Evolutionary conservation across 169 alveolate species (phyloP).

Genomic region (Plasmodium billcollinsi): DNA sequence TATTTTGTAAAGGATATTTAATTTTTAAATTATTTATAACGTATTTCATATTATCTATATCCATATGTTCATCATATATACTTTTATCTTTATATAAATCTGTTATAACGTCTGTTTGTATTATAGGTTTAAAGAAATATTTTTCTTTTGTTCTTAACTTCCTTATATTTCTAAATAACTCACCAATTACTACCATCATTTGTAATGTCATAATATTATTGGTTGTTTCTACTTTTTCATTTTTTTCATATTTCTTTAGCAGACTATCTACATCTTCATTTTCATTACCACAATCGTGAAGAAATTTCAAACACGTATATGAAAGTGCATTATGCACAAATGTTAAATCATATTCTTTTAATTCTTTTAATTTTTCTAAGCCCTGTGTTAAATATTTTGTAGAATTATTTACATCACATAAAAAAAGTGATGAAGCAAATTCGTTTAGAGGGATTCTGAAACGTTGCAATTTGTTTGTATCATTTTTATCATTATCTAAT

Average conservation of each 20-base stretch:
- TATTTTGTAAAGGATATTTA: slow-evolving; percentile 49
- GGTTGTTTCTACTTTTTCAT: slow-evolving; percentile 72
- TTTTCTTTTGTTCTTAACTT: slow-evolving; percentile 55
- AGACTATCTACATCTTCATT: slow-evolving; percentile 65
- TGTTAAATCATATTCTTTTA: slow-evolving; percentile 57
- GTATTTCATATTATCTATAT: slow-evolving; percentile 43
- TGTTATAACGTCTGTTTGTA: slow-evolving; percentile 57
- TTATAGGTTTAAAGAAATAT: slow-evolving; percentile 34
- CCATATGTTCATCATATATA: slow-evolving; percentile 62
- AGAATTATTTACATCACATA: slow-evolving; percentile 66
- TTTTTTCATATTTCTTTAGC: slow-evolving; percentile 63
- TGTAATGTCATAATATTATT: slow-evolving; percentile 75
- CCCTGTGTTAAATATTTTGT: slow-evolving; percentile 45
- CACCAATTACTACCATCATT: slow-evolving; percentile 74
- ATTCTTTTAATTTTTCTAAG: slow-evolving; percentile 43
- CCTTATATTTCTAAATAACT: slow-evolving; percentile 63
- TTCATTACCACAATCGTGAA: slow-evolving; percentile 72
- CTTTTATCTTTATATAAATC: slow-evolving; percentile 49
- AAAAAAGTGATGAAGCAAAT: slow-evolving; percentile 55
- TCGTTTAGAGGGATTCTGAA: slow-evolving; percentile 71
- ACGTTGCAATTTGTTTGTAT: slow-evolving; percentile 21
- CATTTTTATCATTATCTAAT: background rate
- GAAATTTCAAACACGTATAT: slow-evolving; percentile 26
- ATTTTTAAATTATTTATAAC: slow-evolving; percentile 46
- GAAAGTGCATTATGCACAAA: slow-evolving; percentile 71